These are phyloP conservation scores for Raphanus sativus DNA, from an alignment of 345 rosid genomes.

Conservation along the genomic window DNA sequence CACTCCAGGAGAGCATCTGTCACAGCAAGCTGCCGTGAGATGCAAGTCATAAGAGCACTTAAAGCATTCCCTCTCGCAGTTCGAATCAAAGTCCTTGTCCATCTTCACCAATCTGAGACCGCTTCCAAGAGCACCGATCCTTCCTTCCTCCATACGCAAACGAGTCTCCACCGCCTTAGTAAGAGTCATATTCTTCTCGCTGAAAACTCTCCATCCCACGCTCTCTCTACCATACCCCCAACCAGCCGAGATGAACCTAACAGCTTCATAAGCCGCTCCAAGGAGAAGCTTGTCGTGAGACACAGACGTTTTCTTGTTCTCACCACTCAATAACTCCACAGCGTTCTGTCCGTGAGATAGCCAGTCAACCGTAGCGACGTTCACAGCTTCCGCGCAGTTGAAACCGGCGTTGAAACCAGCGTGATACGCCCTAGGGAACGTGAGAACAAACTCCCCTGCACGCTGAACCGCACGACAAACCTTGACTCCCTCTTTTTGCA, in stretches of 20 bases:
- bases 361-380: slow-evolving; percentile 96
- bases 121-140: slow-evolving; percentile 47
- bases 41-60: slow-evolving; percentile 75
- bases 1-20: slow-evolving; percentile 55
- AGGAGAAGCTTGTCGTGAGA: slow-evolving; percentile 89
- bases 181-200: slow-evolving; percentile 72
- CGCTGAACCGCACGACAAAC: slow-evolving; percentile 68
- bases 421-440: slow-evolving; percentile 94
- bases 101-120: slow-evolving; percentile 45
- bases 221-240: slow-evolving; percentile 44
- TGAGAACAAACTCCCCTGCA: slow-evolving; percentile 81
- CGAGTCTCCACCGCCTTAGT: slow-evolving; percentile 70
- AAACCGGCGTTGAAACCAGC: slow-evolving; percentile 90
- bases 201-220: slow-evolving; percentile 59
- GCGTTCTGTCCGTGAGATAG: slow-evolving; percentile 76
- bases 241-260: slow-evolving; percentile 40
- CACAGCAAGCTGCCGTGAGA: slow-evolving; percentile 72
- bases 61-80: slow-evolving; percentile 65
- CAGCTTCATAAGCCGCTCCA: slow-evolving; percentile 62
- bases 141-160: slow-evolving; percentile 58
- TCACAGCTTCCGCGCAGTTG: slow-evolving; percentile 98
- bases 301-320: slow-evolving; percentile 67
- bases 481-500: slow-evolving; percentile 69
- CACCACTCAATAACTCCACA: slow-evolving; percentile 71
- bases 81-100: slow-evolving; percentile 53